Evolutionary conservation across 805 yeast species (phyloP).

Genomic region (Cyberlindnera maclurae): DNA sequence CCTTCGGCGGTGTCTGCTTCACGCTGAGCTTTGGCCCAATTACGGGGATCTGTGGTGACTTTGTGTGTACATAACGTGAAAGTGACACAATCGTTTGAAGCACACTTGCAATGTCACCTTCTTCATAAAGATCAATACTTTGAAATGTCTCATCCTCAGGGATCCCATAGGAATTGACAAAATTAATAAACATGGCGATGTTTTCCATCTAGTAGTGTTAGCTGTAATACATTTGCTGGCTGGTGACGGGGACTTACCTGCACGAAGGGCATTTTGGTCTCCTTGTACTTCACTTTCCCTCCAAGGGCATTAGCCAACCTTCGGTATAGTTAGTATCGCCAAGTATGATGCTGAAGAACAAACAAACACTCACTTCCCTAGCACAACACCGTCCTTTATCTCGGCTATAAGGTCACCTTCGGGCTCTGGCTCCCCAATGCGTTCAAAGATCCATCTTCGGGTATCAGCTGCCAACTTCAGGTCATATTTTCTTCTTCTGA

Average conservation of each 20-base stretch:
- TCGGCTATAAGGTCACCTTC: conserved; percentile 42
- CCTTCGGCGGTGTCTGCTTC: conserved; percentile 40
- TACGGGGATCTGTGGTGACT: conserved; percentile 42
- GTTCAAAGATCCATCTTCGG: conserved; percentile 47
- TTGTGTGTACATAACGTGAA: conserved; percentile 57
- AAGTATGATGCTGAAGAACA: neutral
- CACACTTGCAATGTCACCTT: conserved; percentile 71
- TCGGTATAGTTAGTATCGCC: neutral
- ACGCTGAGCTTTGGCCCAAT: conserved; percentile 52
- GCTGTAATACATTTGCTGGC: neutral
- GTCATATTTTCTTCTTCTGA: conserved; percentile 48
- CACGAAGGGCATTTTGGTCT: conserved; percentile 66
- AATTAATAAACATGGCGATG: conserved; percentile 60
- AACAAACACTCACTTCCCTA: conserved; percentile 31
- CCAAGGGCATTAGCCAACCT: conserved; percentile 35
- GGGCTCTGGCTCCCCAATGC: conserved; percentile 29
- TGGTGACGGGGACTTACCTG: conserved; percentile 20
- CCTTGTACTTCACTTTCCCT: conserved; percentile 40
- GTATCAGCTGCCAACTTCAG: conserved; percentile 31
- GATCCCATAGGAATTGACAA: conserved; percentile 58
- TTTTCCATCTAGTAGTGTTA: conserved; percentile 61
- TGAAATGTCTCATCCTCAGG: conserved; percentile 80
- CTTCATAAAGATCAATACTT: conserved; percentile 68
- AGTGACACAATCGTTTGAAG: conserved; percentile 67
- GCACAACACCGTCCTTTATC: conserved; percentile 53